A percentile compares a stretch with the other conserved stretches of the same genome.
Evolutionary conservation across 164 flowering plant species (phyloP).

Genomic region (Cinnamomum chago): DNA sequence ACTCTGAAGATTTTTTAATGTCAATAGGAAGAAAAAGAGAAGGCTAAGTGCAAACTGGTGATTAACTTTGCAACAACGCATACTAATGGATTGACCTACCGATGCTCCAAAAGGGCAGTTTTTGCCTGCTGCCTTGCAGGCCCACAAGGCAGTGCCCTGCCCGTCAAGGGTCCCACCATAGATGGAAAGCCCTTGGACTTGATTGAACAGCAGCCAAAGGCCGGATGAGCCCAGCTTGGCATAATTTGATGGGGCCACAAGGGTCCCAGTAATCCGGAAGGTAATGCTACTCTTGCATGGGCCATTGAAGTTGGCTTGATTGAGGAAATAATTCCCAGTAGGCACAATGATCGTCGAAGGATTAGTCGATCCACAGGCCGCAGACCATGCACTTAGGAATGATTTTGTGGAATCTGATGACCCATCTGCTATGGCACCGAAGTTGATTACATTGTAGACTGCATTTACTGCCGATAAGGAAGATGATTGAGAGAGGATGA

Average conservation of each 20-base stretch:
- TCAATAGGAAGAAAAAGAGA: too few species aligned
- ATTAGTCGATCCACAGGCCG: constrained; percentile 20
- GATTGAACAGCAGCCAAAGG: constrained; percentile 21
- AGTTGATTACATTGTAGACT: constrained; percentile 18
- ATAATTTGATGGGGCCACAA: constrained; percentile 54
- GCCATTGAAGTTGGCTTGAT: constrained; percentile 24
- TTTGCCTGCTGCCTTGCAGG: constrained; percentile 11
- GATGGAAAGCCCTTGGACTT: constrained; percentile 13
- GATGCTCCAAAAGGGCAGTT: constrained; percentile 23
- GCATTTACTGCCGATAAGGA: constrained; percentile 7
- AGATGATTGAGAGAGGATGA: neutral
- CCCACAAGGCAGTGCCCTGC: constrained; percentile 18
- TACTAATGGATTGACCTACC: constrained; percentile 20
- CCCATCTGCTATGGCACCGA: constrained; percentile 32
- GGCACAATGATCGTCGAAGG: constrained; percentile 14
- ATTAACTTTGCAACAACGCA: too few species aligned
- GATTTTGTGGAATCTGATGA: constrained; percentile 25
- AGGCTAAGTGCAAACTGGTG: too few species aligned
- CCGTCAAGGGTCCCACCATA: constrained; percentile 26
- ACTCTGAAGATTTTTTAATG: too few species aligned
- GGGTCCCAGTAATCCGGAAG: constrained; percentile 43
- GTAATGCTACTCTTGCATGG: constrained; percentile 40
- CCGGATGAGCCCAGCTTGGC: constrained; percentile 24
- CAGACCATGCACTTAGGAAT: constrained; percentile 29
- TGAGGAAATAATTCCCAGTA: constrained; percentile 11